phyloP scores from a whole-genome alignment of 495 filamentous ascomycete genomes.

The Penicillium pulvis region DNA sequence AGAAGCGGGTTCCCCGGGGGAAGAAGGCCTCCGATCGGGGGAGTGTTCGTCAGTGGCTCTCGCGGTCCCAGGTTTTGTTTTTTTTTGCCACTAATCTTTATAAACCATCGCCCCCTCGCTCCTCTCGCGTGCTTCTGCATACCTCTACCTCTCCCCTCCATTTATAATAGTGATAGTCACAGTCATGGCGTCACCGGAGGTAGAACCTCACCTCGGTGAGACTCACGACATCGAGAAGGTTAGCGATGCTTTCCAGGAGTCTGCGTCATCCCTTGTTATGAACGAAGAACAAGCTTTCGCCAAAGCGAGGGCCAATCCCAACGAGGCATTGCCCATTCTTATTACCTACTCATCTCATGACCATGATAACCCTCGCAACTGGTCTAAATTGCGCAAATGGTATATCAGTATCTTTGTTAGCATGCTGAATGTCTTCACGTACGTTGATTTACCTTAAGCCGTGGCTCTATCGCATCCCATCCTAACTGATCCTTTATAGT shows the following conservation, averaged over 20 bases:
- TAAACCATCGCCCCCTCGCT: neutral
- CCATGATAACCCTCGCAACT: constrained; percentile 48
- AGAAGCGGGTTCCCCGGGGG: constrained; percentile 10
- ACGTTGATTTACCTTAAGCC: constrained; percentile 10
- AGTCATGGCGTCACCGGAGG: neutral
- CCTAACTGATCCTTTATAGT: constrained; percentile 11
- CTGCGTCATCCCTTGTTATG: constrained; percentile 17
- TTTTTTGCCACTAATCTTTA: constrained; percentile 1
- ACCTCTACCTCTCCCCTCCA: neutral
- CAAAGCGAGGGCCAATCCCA: constrained; percentile 27
- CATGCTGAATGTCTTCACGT: constrained; percentile 46
- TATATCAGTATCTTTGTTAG: constrained; percentile 44
- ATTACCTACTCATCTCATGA: constrained; percentile 41
- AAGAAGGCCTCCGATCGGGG: constrained; percentile 2
- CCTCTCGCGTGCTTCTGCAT: neutral
- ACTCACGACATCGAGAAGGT: constrained; percentile 17
- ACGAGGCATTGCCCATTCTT: constrained; percentile 31
- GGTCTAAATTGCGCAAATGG: constrained; percentile 51
- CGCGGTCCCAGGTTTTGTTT: neutral
- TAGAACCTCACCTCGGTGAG: neutral
- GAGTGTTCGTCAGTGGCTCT: neutral
- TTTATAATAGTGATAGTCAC: neutral
- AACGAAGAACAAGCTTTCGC: constrained; percentile 34
- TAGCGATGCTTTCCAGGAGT: constrained; percentile 16
- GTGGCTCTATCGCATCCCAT: neutral